Percentiles rank a stretch among this genome's conserved stretches.
These are phyloP conservation scores for Candida maesae DNA, from an alignment of 805 yeast genomes.

Conservation along the genomic window DNA sequence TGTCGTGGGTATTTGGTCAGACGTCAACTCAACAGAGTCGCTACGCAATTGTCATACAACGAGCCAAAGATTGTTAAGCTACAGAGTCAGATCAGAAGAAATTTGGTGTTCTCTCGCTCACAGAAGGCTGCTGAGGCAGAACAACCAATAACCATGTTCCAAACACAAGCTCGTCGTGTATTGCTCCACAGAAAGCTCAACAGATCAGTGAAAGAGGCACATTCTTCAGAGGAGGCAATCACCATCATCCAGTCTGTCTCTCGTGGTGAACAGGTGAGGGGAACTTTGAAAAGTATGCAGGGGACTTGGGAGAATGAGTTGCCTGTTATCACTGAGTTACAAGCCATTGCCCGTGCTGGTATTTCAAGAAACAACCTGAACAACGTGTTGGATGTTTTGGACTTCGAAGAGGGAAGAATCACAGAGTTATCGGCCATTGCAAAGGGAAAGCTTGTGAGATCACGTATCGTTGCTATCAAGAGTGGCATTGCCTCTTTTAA, in stretches of 20 bases:
- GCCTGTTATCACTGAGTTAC: conserved; percentile 39
- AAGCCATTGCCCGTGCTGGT: conserved; percentile 52
- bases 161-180: conserved; percentile 35
- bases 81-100: conserved; percentile 20
- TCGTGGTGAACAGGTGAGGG: conserved; percentile 26
- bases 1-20: conserved; percentile 40
- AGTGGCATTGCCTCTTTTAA: conserved; percentile 1
- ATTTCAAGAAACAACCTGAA: conserved; percentile 27
- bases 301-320: conserved; percentile 2
- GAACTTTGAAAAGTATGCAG: background rate
- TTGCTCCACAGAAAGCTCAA: conserved; percentile 22
- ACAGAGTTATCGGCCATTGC: conserved; percentile 35
- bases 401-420: conserved; percentile 23
- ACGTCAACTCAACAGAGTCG: conserved; percentile 15
- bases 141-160: conserved; percentile 30
- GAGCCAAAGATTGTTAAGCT: conserved; percentile 17
- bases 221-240: conserved; percentile 27
- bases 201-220: conserved; percentile 20
- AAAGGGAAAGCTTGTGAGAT: conserved; percentile 36
- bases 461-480: conserved; percentile 12
- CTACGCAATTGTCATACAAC: conserved; percentile 14
- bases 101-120: background rate
- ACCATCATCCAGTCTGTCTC: conserved; percentile 38
- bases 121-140: conserved; percentile 7
- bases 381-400: conserved; percentile 24